Evolutionary conservation across 169 alveolate genomes (phyloP), one percentile per base, ranked within the genome.

Genomic region (Eimeria maxima): DNA sequence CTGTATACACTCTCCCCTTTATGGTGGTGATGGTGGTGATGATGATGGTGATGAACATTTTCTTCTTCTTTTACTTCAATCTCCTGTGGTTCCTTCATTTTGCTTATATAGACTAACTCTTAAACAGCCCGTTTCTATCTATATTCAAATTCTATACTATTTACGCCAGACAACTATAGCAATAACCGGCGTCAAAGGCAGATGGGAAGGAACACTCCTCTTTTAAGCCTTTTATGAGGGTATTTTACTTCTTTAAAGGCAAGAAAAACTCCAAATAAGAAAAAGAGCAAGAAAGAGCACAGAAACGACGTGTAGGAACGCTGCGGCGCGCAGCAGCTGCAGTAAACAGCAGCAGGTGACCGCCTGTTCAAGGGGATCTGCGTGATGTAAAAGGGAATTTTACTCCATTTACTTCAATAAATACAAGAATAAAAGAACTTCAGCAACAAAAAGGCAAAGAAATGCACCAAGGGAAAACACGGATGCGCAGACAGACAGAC

Each of bases 11-110:
- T 60, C 69, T 60, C 69, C 20, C 69, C 69, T 60, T 4, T 60
- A 60, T 60, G 69, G n/a, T 78, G 88, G 27, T 78, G 88, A 47
- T 78, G 88, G 29, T 78, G 88, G 29, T 78, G 88, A 47, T 78
- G 88, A 20, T 78, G 88, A 44, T 78, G 88, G 16, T 47, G 38
- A 10, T 78, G 88, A 38, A 3, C 88, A 6, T 33, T n/a, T 44
- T 78, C 88, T 1, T 7, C 63, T 24, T 78, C 63, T 78, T 44
- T 78, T 14, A 20, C 22, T 20, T 16, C 60, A 3, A 10, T 33
- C 44, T 78, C 60, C 24, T 33, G 63, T 14, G 29, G 29, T 44
- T 22, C 60, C 63, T 16, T 27, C 87, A 38, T 33, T 45, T 45
- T 38, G 38, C 50, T 67, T 67, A 10, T 27, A 1, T 13, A 67